Conservation (phyloP, 371 early-diverging fungal genomes). For the Circinella umbellata region DNA sequence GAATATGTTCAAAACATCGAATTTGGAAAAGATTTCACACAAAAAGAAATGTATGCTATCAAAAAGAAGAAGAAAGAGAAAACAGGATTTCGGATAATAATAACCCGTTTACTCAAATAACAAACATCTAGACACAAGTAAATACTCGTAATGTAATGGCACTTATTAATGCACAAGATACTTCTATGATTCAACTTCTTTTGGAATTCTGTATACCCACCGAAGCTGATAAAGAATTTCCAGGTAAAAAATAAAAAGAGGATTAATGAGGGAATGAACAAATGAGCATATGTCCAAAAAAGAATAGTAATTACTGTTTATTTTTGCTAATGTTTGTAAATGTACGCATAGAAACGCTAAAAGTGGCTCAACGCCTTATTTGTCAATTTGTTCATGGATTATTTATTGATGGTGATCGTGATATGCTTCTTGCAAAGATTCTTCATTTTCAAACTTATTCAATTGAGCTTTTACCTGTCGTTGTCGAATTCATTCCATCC, state of each 20-base stretch:
- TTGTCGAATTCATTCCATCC: constrained; percentile 59
- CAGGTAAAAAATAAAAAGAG: constrained; percentile 14
- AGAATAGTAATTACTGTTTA: no score
- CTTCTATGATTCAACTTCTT: constrained; percentile 54
- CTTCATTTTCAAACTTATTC: constrained; percentile 69
- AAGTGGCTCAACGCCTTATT: constrained; percentile 44
- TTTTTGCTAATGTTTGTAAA: no score
- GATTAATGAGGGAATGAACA: no score
- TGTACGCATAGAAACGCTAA: constrained; percentile 27
- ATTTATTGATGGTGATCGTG: constrained; percentile 60
- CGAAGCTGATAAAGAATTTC: constrained; percentile 30
- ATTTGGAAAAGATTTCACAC: constrained; percentile 51
- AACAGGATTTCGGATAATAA: no score
- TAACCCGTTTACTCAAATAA: no score
- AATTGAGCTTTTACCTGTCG: constrained; percentile 55
- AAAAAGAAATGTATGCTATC: constrained; percentile 2
- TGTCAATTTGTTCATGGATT: constrained; percentile 61
- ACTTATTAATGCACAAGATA: constrained; percentile 58
- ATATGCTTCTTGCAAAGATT: constrained; percentile 58
- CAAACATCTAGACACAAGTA: constrained; percentile 23
- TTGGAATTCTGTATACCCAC: constrained; percentile 36
- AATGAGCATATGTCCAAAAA: no score
- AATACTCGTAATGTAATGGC: constrained; percentile 57
- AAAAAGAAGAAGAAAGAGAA: background rate
- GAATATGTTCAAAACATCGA: constrained; percentile 47